Evolutionary conservation across 108 stramenopile species (phyloP), one percentile per base, ranked within the genome.

Genomic region (Fistulifera pelliculosa): DNA sequence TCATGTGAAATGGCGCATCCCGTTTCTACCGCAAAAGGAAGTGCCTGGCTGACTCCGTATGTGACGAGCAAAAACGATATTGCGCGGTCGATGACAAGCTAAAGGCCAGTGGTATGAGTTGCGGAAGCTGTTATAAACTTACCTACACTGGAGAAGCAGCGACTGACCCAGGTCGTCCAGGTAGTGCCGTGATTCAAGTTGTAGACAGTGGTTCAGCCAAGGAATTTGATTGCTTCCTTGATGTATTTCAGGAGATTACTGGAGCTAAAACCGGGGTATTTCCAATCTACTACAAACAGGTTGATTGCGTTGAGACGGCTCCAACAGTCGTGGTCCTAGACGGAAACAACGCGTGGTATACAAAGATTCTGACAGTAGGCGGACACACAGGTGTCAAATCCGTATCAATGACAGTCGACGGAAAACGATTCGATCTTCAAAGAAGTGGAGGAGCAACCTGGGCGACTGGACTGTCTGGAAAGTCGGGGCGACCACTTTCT

Each of bases 221-320:
- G 25, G 19, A 51, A 17, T 51, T 51, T 23, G 50, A 51, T 27
- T 51, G 50, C 50, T 51, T 26, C 21, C 7, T 51, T 23, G 50
- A 23, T 23, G 50, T 23, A n/a, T 27, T 26, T 23, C 2, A 27
- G 7, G 24, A 23, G 6, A 51, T 51, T 26, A 16, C 25, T 23
- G 50, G 50, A 26, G 50, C 50, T 27, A 26, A 2, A 3, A 51
- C 50, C 22, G 50, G 50, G 3, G 25, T 51, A 17, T 51, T 51
- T 27, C 50, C 50, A 51, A 12, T 51, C 5, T n/a, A 17, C 50
- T 51, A 51, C 50, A 23, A 23, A 17, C 15, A 51, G 12, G 50
- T 51, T n/a, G n/a, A 23, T 27, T 51, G 50, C 50, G 24, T 6
- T 7, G 19, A n/a, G 19, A 26, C 24, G n/a, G 19, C 21, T 5